Percentiles rank a stretch among this genome's conserved stretches.
Evolutionary conservation across 208 protist species (phyloP).

Genomic region (Porcisia hertigi): DNA sequence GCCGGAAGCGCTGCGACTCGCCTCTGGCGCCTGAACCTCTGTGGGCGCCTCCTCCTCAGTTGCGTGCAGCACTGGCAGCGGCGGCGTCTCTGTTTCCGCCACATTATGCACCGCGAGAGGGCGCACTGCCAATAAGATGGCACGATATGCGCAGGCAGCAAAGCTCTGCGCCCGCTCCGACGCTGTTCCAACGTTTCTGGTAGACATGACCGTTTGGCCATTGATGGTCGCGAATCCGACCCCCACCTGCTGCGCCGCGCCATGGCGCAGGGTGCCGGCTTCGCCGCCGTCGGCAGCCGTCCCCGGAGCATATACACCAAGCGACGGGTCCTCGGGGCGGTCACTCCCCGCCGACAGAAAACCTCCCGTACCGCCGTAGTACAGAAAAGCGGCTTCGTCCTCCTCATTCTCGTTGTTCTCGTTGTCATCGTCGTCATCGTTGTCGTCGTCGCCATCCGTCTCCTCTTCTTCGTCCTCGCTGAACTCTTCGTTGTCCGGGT

Average conservation of each 20-base stretch:
- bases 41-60: constrained; percentile 25
- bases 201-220: neutral
- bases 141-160: constrained; percentile 35
- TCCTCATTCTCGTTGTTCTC: constrained; percentile 8
- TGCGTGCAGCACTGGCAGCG: constrained; percentile 34
- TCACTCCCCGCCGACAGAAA: neutral
- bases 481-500: constrained; percentile 26
- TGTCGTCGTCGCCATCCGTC: constrained; percentile 5
- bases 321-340: constrained; percentile 10
- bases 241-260: neutral
- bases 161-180: constrained; percentile 27
- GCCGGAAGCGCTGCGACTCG: neutral
- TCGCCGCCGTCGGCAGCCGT: neutral
- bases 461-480: constrained; percentile 26
- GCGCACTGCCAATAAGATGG: constrained; percentile 30
- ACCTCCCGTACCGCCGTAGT: constrained; percentile 2
- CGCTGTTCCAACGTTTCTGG: neutral
- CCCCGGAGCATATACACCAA: constrained; percentile 6
- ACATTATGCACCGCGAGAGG: constrained; percentile 14
- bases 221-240: neutral
- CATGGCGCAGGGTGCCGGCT: neutral
- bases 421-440: constrained; percentile 14
- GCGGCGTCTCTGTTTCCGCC: constrained; percentile 31
- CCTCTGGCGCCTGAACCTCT: neutral
- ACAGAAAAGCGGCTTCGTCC: constrained; percentile 8